phyloP scores from a whole-genome alignment of 352 stramenopile genomes.

The Phytophthora idaei region DNA sequence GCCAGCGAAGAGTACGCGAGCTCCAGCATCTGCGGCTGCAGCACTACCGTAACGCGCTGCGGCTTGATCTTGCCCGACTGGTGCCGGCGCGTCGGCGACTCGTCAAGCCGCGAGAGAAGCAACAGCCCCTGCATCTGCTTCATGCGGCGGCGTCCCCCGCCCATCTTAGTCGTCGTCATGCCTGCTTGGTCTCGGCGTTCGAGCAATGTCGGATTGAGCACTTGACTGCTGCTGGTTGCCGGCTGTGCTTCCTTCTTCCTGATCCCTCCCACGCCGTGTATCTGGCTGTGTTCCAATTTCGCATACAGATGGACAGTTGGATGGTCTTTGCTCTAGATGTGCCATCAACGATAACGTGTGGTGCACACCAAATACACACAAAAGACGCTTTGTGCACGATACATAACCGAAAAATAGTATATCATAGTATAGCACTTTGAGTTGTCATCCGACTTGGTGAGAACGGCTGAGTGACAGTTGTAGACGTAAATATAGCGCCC shows the following conservation, averaged over 20 bases:
- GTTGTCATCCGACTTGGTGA: no score
- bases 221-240: conserved; percentile 3
- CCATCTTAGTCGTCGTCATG: conserved; percentile 53
- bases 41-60: conserved; percentile 61
- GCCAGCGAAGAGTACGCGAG: conserved; percentile 70
- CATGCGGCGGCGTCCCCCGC: conserved; percentile 64
- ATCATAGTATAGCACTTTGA: no score
- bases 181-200: conserved; percentile 1
- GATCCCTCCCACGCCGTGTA: conserved; percentile 13
- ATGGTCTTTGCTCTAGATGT: conserved; percentile 15
- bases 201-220: conserved; percentile 5
- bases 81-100: conserved; percentile 23
- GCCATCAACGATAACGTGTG: background rate
- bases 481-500: no score
- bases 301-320: conserved; percentile 27
- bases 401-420: no score
- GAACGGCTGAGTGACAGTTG: no score
- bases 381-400: no score
- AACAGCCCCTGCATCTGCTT: conserved; percentile 86
- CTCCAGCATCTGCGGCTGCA: conserved; percentile 73
- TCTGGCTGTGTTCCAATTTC: conserved; percentile 31
- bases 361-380: background rate
- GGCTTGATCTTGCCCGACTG: conserved; percentile 35
- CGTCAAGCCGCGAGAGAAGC: conserved; percentile 55
- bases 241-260: conserved; percentile 8